These are phyloP conservation scores for Lecanicillium sp. DNA, from an alignment of 2,329 filamentous ascomycete species.

Conservation along the genomic window DNA sequence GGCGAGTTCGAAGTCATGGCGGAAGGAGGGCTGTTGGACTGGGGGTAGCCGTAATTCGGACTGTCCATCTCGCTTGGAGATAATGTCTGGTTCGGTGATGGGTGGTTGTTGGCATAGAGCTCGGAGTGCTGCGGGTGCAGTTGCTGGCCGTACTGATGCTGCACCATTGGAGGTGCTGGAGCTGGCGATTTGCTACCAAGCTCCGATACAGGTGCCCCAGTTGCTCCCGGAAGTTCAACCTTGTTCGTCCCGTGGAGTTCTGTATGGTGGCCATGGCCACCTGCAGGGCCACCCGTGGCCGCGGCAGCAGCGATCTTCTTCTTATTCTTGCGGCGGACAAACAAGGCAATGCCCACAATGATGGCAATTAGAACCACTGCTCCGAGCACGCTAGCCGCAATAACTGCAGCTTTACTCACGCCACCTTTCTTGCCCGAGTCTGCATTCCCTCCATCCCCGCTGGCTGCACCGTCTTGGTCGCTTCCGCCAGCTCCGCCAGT, in stretches of 20 bases:
- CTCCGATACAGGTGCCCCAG: too few species aligned
- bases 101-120: slow-evolving; percentile 4
- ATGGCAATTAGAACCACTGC: slow-evolving; percentile 2
- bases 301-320: background rate
- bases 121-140: background rate
- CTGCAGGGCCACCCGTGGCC: too few species aligned
- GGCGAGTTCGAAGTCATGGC: background rate
- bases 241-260: too few species aligned
- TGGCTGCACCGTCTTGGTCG: background rate
- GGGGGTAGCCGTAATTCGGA: background rate
- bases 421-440: background rate
- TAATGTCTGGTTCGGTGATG: slow-evolving; percentile 1
- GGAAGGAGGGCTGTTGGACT: background rate
- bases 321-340: slow-evolving; percentile 5
- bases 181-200: too few species aligned
- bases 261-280: too few species aligned
- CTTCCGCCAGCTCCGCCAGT: background rate
- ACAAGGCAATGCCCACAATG: background rate
- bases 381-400: slow-evolving; percentile 5
- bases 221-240: too few species aligned
- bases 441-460: background rate
- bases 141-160: too few species aligned
- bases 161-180: too few species aligned
- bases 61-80: slow-evolving; percentile 6
- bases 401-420: slow-evolving; percentile 2